Evolutionary conservation across 768 basidiomycete species (phyloP).

Genomic region (Rubroboletus satanas): DNA sequence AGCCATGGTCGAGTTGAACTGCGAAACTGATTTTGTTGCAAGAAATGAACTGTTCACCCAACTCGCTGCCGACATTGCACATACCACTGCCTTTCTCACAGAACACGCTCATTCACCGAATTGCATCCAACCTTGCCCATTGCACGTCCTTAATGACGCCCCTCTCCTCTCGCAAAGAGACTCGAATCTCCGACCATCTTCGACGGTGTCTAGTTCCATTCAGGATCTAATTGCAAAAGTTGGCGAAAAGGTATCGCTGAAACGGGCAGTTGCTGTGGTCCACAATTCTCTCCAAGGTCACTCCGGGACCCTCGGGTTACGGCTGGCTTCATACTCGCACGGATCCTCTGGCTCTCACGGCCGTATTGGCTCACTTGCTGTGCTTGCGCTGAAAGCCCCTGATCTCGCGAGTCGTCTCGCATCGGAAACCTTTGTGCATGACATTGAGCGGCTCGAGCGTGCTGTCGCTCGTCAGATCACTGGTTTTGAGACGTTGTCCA

Average conservation of each 20-base stretch:
- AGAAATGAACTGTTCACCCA: slow-evolving; percentile 77
- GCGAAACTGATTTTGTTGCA: slow-evolving; percentile 96
- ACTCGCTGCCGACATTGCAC: slow-evolving; percentile 75
- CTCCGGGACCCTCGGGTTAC: slow-evolving; percentile 36
- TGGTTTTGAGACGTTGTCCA: slow-evolving; percentile 66
- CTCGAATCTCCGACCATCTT: slow-evolving; percentile 32
- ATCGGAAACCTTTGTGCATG: slow-evolving; percentile 48
- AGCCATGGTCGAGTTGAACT: slow-evolving; percentile 88
- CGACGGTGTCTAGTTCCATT: slow-evolving; percentile 60
- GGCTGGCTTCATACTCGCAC: slow-evolving; percentile 59
- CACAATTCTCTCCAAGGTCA: slow-evolving; percentile 37
- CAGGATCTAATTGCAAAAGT: slow-evolving; percentile 69
- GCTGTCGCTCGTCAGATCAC: slow-evolving; percentile 81
- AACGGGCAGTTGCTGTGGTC: slow-evolving; percentile 49
- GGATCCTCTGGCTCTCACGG: slow-evolving; percentile 52
- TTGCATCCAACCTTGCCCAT: slow-evolving; percentile 47
- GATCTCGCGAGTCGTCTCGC: slow-evolving; percentile 42
- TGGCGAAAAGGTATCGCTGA: slow-evolving; percentile 73
- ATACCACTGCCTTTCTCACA: slow-evolving; percentile 73
- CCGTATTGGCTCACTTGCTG: slow-evolving; percentile 55
- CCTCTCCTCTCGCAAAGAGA: slow-evolving; percentile 55
- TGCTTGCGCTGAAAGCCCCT: slow-evolving; percentile 51
- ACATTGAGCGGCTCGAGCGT: slow-evolving; percentile 63
- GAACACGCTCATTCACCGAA: slow-evolving; percentile 34
- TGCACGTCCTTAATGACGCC: slow-evolving; percentile 55